Conservation (phyloP, 257 asterid species). For the Nicotiana obtusifolia region DNA sequence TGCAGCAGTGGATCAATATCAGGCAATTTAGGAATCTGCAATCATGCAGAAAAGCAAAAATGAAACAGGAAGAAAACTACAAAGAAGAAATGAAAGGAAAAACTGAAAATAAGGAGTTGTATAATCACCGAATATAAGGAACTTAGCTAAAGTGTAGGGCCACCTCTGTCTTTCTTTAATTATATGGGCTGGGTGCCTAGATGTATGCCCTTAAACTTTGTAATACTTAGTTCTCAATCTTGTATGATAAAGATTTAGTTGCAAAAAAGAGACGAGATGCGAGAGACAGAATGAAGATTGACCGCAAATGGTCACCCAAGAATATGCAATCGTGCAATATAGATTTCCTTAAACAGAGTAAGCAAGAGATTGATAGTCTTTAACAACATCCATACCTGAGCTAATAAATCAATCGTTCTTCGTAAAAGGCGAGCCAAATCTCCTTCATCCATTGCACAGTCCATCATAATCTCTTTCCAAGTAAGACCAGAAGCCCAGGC, state of each 20-base stretch:
- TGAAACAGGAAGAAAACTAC: slow-evolving; percentile 5
- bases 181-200: not conserved
- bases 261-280: not conserved
- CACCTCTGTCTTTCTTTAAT: not conserved
- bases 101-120: not conserved
- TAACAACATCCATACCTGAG: slow-evolving; percentile 51
- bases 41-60: not conserved
- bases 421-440: slow-evolving; percentile 94
- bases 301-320: not conserved
- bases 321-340: not conserved
- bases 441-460: slow-evolving; percentile 98
- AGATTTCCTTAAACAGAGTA: not conserved
- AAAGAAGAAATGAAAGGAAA: not conserved
- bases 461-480: slow-evolving; percentile 99
- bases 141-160: not conserved
- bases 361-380: not conserved
- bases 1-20: slow-evolving; percentile 73
- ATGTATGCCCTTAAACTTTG: not conserved
- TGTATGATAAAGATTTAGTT: not conserved
- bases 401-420: slow-evolving; percentile 83
- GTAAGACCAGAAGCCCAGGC: slow-evolving; percentile 99
- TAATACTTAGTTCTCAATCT: not conserved
- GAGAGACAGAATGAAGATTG: not conserved
- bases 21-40: slow-evolving; percentile 84
- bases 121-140: not conserved